Evolutionary conservation across 1,139 yeast species (phyloP), one percentile per base, ranked within the genome.

Genomic region (Pichia sp.): DNA sequence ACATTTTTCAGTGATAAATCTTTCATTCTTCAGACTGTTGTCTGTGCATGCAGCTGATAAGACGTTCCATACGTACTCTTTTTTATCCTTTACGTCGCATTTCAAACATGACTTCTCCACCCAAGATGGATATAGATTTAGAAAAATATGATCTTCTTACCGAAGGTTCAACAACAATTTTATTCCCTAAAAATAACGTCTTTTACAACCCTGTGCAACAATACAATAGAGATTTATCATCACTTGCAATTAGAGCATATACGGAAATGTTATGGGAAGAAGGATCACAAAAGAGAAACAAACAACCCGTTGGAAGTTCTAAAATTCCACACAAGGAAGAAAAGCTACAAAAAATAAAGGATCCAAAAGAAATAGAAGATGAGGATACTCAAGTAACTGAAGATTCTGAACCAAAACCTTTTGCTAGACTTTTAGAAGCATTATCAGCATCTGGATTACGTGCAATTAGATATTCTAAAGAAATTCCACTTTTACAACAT

Each of bases 201-300:
- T 91, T 91, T 58, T 91, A 93, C 66, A 91, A 91, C 59, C 97
- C 95, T 6, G 85, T 91, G 46, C 99, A 91, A 63, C 97, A 89
- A 62, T 91, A 89, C 64, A 91, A 91, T 60, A 73, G 99, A 54
- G 99, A 91, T 60, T 65, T 91, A 40, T 84, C 95, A 48, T 82
- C 86, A 6, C 68, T 84, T 55, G 89, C 87, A 9, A 89, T 91
- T 50, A 74, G 80, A 45, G 94, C 97, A 1, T 91, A 95, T 89
- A 72, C 80, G 28, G 76, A 80, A 47, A 54, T 81, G 37, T 76
- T 74, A 47, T 59, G 62, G 52, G 63, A 64, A 50, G 62, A 64
- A 38, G 55, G 57, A 38, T 57, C 56, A 40, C 52, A 51, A 21
- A 61, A 57, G 35, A 48, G 56, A 40, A 50, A 55, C 36, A 54